Percentiles rank a stretch among this genome's conserved stretches.
Evolutionary conservation across 805 yeast species (phyloP).

Genomic region (Scheffersomyces lignosus): DNA sequence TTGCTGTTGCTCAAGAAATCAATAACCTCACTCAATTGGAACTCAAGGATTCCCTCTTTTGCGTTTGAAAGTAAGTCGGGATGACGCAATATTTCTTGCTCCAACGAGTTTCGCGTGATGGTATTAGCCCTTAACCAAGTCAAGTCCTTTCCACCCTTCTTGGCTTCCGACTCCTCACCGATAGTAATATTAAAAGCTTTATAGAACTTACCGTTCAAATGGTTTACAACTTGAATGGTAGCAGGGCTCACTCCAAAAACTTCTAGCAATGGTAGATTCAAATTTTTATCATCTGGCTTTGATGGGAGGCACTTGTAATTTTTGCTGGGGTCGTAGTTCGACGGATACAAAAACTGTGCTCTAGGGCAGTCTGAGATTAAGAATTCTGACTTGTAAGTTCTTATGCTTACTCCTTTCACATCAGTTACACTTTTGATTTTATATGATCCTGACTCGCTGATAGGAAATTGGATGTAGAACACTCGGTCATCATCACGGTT

Average conservation of each 20-base stretch:
- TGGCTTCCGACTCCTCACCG: slow-evolving; percentile 8
- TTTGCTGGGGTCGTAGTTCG: slow-evolving; percentile 15
- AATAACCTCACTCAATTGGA: slow-evolving; percentile 31
- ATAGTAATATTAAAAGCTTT: slow-evolving; percentile 25
- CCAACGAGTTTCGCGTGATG: slow-evolving; percentile 33
- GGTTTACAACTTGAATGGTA: slow-evolving; percentile 24
- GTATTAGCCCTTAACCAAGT: slow-evolving; percentile 19
- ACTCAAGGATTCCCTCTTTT: slow-evolving; percentile 27
- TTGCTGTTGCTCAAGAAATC: slow-evolving; percentile 35
- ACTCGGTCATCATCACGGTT: slow-evolving; percentile 39
- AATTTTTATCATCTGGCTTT: slow-evolving; percentile 43
- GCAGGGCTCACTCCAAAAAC: slow-evolving; percentile 78
- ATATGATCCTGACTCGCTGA: slow-evolving; percentile 75
- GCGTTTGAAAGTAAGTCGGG: slow-evolving; percentile 20
- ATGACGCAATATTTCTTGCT: slow-evolving; percentile 33
- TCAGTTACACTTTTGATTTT: slow-evolving; percentile 69
- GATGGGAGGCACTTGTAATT: slow-evolving; percentile 55
- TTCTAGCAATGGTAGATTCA: slow-evolving; percentile 47
- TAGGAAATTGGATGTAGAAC: slow-evolving; percentile 63
- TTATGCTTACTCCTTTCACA: slow-evolving; percentile 55
- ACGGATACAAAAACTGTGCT: slow-evolving; percentile 51
- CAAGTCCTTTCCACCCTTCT: slow-evolving; percentile 34
- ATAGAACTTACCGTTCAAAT: slow-evolving; percentile 23
- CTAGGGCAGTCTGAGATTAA: slow-evolving; percentile 76
- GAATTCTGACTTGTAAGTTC: slow-evolving; percentile 60